Base-by-base conservation (phyloP, 805 yeast species). In the Monosporozyma yasuniensis region DNA sequence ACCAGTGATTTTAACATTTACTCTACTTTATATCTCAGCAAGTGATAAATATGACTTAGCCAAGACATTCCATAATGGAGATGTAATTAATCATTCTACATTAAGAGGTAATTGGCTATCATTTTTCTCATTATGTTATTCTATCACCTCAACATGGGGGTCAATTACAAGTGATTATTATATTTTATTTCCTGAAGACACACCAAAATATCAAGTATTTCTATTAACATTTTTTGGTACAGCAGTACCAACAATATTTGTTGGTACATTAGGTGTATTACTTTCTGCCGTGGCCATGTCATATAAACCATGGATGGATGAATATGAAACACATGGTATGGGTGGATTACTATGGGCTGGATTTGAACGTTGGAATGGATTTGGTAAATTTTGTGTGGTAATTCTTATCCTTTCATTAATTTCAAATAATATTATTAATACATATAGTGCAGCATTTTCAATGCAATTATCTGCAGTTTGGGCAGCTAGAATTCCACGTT, bases 81-180 rank as follows among this genome's bases (percentile, higher is more conserved):
- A 62, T 4, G 52, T 64, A 23, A 19, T 52, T 8, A 56, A 57
- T 34, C 62, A 63, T 16, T 27, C 50, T 23, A 77, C 85, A 0
- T 66, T 77, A 3, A 72, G 72, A 47, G 95, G 95, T n/a, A 76
- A 80, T 59, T 78, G 84, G 75, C 64, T 87, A 27, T 77, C 87
- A 12, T 85, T 80, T 65, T 85, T 87, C 58, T 76, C 88, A 1
- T 72, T 87, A 49, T 74, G 82, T 42, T 86, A 85, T 60, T 81
- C 95, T 27, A 81, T 84, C 44, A 87, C 96, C 3, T 78, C 87
- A 3, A 86, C 96, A 1, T 88, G 96, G 96, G 90, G 95, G 42
- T 83, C 90, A 2, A 77, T 86, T 52, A 87, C 96, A 0, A 75
- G 90, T 0, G 96, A 88, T 66, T 88, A 88, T 65, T 86, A 86